Evolutionary conservation across 441 rosid genomes (phyloP), one percentile per base, ranked within the genome.

Genomic region (Biscutella laevigata): DNA sequence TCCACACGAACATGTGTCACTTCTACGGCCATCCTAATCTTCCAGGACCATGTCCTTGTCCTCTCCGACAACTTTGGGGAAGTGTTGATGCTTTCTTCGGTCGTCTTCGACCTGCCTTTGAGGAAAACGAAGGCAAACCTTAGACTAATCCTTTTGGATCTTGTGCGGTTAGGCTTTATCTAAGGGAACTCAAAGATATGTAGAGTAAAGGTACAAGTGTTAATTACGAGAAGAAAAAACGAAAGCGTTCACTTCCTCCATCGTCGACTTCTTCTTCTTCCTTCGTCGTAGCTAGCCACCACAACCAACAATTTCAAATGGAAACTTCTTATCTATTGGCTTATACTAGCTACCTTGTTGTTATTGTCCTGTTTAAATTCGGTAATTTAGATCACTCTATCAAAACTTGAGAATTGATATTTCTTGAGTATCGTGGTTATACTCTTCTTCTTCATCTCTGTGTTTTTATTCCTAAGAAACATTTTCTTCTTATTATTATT

Each of bases 121-220:
- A 68, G 6, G 72, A 68, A 22, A 62, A 68, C 41, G 72, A 69
- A 17, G 72, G 72, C 4, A 36, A 50, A 11, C 68, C 68, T 28
- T 68, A 68, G 44, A 50, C 60, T 10, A 68, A 68, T 28, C 72
- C 72, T 7, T 68, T 68, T 51, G 72, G 72, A 21, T 64, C 68
- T 16, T 60, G 68, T 13, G 72, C 72, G 4, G 72, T 68, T 13
- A 68, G 72, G 39, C 60, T 68, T 28, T 68, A 68, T 14, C 14
- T 68, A 14, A 56, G 61, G 59, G 72, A 68, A 50, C 68, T 68
- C 46, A 62, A 69, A 35, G 72, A 68, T 49, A 40, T 51, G 59
- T 69, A 68, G 61, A 57, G 64, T 11, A 68, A 68, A 57, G 72
- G 68, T 14, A 68, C 68, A 62, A 69, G 72, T 35, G 67, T 68